phyloP scores from a whole-genome alignment of 225 moss, liverwort and hornwort genomes.

The Bryum argenteum region DNA sequence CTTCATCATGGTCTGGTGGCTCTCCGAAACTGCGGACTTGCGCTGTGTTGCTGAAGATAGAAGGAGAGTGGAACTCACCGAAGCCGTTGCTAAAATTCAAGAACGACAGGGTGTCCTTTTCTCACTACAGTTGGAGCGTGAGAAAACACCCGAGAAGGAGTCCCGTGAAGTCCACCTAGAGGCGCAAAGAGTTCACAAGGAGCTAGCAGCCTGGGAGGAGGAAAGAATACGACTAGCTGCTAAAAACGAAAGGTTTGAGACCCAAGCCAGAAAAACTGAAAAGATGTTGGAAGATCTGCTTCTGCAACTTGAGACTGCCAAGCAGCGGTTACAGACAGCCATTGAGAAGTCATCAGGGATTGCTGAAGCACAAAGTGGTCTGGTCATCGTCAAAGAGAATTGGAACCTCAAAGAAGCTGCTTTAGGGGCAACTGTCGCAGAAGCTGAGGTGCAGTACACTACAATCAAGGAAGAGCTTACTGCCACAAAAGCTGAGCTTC shows the following conservation, averaged over 20 bases:
- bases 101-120: conserved; percentile 56
- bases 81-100: conserved; percentile 60
- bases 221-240: conserved; percentile 41
- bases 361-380: conserved; percentile 28
- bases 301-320: conserved; percentile 34
- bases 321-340: conserved; percentile 39
- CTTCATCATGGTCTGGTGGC: conserved; percentile 57
- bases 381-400: conserved; percentile 36
- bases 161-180: conserved; percentile 31
- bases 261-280: conserved; percentile 31
- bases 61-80: conserved; percentile 52
- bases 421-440: conserved; percentile 20
- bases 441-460: conserved; percentile 38
- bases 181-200: conserved; percentile 46
- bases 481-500: conserved; percentile 37
- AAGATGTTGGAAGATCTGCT: conserved; percentile 36
- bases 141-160: conserved; percentile 57
- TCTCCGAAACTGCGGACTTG: conserved; percentile 55
- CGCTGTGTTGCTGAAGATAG: conserved; percentile 46
- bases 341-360: conserved; percentile 35
- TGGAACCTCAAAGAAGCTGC: conserved; percentile 34
- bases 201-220: conserved; percentile 44
- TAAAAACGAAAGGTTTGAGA: conserved; percentile 47
- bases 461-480: conserved; percentile 32
- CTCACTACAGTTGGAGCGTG: conserved; percentile 51